phyloP scores from a whole-genome alignment of 2,329 filamentous ascomycete genomes.

The Sphaceloma murrayae region DNA sequence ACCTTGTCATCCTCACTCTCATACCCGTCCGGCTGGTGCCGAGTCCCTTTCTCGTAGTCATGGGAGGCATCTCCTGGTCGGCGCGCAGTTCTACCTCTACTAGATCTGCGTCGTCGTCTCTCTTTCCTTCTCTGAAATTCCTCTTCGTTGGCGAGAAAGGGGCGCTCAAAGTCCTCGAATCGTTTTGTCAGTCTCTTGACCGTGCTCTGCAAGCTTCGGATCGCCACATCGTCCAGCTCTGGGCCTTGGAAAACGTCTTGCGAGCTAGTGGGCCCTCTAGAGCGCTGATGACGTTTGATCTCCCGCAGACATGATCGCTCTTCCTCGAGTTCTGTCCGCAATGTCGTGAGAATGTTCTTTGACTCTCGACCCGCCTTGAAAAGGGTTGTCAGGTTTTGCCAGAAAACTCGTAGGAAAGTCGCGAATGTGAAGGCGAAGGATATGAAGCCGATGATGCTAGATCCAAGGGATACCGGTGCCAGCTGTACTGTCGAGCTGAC shows the following conservation, averaged over 20 bases:
- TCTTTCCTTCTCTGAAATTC: constrained; percentile 23
- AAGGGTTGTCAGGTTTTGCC: constrained; percentile 33
- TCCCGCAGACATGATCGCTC: constrained; percentile 31
- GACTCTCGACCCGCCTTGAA: constrained; percentile 32
- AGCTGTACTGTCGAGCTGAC: constrained; percentile 20
- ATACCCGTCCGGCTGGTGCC: constrained; percentile 15
- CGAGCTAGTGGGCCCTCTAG: constrained; percentile 18
- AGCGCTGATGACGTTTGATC: constrained; percentile 22
- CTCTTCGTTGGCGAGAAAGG: constrained; percentile 27
- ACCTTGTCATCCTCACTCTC: constrained; percentile 26
- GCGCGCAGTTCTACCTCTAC: constrained; percentile 22
- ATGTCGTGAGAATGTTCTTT: constrained; percentile 32
- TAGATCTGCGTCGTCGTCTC: constrained; percentile 19
- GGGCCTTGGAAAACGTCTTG: constrained; percentile 12
- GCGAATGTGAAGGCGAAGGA: constrained; percentile 36
- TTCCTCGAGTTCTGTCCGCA: constrained; percentile 35
- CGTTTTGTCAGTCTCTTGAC: constrained; percentile 30
- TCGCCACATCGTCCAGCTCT: constrained; percentile 28
- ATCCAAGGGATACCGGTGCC: constrained; percentile 30
- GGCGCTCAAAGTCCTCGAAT: constrained; percentile 32
- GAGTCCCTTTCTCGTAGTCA: constrained; percentile 22
- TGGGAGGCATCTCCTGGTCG: neutral
- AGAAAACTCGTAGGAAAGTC: constrained; percentile 36
- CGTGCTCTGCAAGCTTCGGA: constrained; percentile 31
- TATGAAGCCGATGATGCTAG: constrained; percentile 33